Evolutionary conservation across 2,329 filamentous ascomycete genomes (phyloP).

Genomic region (Madurella fahalii): DNA sequence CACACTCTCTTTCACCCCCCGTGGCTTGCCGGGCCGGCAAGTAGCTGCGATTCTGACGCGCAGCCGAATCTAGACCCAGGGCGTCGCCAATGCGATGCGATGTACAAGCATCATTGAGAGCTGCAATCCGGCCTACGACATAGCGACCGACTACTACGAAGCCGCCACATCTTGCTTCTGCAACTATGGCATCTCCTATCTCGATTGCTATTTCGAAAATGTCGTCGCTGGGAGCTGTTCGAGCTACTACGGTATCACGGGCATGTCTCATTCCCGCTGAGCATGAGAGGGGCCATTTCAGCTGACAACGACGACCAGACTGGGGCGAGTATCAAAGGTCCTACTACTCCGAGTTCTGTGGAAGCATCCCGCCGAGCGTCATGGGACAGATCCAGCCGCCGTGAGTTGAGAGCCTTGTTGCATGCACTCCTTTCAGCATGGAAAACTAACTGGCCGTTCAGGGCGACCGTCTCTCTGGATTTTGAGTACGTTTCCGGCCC

Average conservation of each 20-base stretch:
- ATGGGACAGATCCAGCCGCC: slow-evolving; percentile 19
- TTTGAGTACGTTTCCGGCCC: slow-evolving; percentile 18
- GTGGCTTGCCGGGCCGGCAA: not conserved
- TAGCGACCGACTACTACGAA: slow-evolving; percentile 2
- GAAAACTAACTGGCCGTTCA: not conserved
- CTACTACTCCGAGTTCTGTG: slow-evolving; percentile 20
- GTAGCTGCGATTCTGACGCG: not conserved
- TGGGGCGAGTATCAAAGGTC: slow-evolving; percentile 18
- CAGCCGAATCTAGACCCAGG: not conserved
- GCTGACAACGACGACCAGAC: slow-evolving; percentile 1
- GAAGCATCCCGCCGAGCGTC: slow-evolving; percentile 17
- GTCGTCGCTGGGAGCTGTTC: slow-evolving; percentile 14
- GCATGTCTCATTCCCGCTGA: not conserved
- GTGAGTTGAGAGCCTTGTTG: slow-evolving; percentile 7
- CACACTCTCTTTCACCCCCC: too few species aligned
- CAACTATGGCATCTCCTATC: slow-evolving; percentile 24
- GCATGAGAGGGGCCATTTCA: not conserved
- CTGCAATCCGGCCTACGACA: slow-evolving; percentile 14
- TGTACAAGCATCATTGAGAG: slow-evolving; percentile 20
- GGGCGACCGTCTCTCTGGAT: slow-evolving; percentile 20
- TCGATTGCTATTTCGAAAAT: slow-evolving; percentile 24
- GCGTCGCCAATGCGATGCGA: not conserved
- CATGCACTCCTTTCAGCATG: not conserved
- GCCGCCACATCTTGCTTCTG: slow-evolving; percentile 23
- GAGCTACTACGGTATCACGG: slow-evolving; percentile 11